Conservation (phyloP, 306 rosid genomes). For the Acmispon strigosus region DNA sequence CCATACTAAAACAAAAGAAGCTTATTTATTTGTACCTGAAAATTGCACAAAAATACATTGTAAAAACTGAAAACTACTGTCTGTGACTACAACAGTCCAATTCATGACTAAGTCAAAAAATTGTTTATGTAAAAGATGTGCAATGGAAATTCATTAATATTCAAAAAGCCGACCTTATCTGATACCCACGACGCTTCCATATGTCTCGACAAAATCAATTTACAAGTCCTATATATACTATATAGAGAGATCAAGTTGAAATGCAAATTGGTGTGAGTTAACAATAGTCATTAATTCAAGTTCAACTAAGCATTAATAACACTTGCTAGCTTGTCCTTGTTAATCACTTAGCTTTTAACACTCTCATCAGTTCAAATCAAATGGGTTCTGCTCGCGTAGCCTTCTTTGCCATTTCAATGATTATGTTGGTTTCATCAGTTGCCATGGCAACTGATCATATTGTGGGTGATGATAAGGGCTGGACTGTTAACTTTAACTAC, state of each 20-base stretch:
- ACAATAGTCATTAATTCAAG: too few species aligned
- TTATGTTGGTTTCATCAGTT: constrained; percentile 19
- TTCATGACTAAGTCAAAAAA: not conserved
- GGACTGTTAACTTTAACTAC: constrained; percentile 23
- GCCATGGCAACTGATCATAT: constrained; percentile 25
- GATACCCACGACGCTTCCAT: not conserved
- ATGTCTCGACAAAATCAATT: not conserved
- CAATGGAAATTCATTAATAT: not conserved
- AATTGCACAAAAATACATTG: too few species aligned
- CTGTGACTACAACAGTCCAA: not conserved
- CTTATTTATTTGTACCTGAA: not conserved
- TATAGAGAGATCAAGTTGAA: not conserved
- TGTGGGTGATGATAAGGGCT: constrained; percentile 36
- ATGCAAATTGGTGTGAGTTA: not conserved
- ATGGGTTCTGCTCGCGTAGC: constrained; percentile 27
- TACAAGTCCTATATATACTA: not conserved
- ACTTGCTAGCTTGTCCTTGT: not conserved
- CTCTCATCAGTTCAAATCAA: not conserved
- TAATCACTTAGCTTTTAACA: not conserved
- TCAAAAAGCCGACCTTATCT: constrained; percentile 7
- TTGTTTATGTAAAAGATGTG: not conserved
- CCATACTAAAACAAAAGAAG: not conserved
- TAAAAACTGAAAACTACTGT: too few species aligned
- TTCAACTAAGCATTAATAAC: not conserved
- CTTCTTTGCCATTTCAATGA: constrained; percentile 15